Conservation (phyloP, 2,329 filamentous ascomycete species). For the Cadophora malorum region DNA sequence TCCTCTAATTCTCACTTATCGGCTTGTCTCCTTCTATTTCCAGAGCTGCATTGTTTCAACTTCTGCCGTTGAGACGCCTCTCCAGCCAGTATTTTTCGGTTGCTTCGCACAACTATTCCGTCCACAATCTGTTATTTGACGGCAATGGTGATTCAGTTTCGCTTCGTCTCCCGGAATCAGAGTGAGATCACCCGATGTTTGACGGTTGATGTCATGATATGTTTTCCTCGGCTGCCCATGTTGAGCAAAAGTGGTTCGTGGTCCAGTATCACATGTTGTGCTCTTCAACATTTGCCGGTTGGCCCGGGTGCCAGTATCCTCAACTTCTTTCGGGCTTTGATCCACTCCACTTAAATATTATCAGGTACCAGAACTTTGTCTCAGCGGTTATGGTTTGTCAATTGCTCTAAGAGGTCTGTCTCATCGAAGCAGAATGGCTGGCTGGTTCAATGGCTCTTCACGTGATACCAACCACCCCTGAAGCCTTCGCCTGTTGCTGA, state of each 20-base stretch:
- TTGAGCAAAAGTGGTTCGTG: not conserved
- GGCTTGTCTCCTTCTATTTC: constrained; percentile 6
- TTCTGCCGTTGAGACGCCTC: not conserved
- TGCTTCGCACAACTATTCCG: not conserved
- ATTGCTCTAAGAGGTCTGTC: not conserved
- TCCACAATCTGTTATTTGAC: not conserved
- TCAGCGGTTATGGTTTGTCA: not conserved
- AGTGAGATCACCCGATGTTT: not conserved
- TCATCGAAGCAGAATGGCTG: not conserved
- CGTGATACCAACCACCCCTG: not conserved
- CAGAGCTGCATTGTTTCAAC: not conserved
- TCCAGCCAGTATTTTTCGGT: not conserved
- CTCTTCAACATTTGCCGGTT: not conserved
- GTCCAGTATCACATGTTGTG: not conserved
- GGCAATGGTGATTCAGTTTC: not conserved
- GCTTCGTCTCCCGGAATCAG: not conserved
- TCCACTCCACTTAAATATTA: not conserved
- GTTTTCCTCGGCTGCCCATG: not conserved
- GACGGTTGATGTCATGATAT: not conserved
- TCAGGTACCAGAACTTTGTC: not conserved
- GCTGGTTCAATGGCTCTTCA: not conserved
- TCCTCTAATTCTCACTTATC: not conserved
- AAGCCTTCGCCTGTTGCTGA: constrained; percentile 1
- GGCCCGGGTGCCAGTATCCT: not conserved
- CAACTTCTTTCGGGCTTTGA: not conserved